Base-by-base conservation (phyloP, 768 basidiomycete genomes). In the Epithele typhae region DNA sequence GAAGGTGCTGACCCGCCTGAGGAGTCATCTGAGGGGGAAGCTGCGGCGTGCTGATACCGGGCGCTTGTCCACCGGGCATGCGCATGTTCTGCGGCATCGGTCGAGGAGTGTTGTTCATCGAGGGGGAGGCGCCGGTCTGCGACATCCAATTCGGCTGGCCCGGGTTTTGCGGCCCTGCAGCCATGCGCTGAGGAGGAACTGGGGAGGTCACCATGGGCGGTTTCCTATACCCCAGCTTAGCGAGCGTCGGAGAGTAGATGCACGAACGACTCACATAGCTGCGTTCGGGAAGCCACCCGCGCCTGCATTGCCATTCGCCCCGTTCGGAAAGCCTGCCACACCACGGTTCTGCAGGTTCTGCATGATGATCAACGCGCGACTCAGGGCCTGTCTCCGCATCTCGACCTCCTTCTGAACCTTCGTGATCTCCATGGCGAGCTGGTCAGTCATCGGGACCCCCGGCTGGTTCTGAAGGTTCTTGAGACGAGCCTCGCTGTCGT, bases 41-140 rank as follows among this genome's bases (percentile, higher is more conserved):
- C 40, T 54, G 56, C 2, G 48, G 52, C 3, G 52, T 57, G 33
- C 32, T 45, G 33, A 45, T 51, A 25, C 37, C 51, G 4, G 35
- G 33, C 27, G 27, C 27, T 14, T 30, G 27, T 14, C 8, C 8
- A 30, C 27, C 27, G n/a, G n/a, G n/a, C 27, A 30, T 30, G 14
- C 27, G 27, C 7, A 30, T 14, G 27, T 14, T 14, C 7, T 14
- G 33, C 14, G 42, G 23, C 17, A 43, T 27, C 21, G 36, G 46
- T 1, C 46, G 51, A 3, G 52, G 47, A n/a, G n/a, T n/a, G 27
- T 44, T 49, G 40, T 30, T 46, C 19, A 18, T 14, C 7, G 7
- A 7, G 11, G 21, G n/a, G 8, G 22, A 23, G 5, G 7, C 35
- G 8, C 8, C 7, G 21, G 37, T 8, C 36, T 43, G 50, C 27